Percentiles rank a stretch among this genome's conserved stretches.
phyloP scores from a whole-genome alignment of 106 monocot genomes.

The Alisma plantagoaquatica region DNA sequence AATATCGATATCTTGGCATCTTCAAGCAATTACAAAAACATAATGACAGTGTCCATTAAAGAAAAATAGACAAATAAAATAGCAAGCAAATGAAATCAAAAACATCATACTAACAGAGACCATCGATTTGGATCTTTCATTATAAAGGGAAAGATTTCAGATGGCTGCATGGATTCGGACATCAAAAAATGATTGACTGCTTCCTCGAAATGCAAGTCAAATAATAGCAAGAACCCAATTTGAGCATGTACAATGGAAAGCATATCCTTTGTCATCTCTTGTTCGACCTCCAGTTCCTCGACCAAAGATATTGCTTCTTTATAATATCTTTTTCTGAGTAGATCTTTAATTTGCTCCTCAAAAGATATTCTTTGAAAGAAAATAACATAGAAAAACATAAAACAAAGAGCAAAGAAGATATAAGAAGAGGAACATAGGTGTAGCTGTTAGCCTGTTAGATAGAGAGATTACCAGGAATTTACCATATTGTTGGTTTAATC shows the following conservation, averaged over 20 bases:
- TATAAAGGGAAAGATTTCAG: constrained; percentile 94
- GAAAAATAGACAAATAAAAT: constrained; percentile 3
- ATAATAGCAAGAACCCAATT: constrained; percentile 86
- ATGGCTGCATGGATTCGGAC: constrained; percentile 86
- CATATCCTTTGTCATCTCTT: constrained; percentile 76
- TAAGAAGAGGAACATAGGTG: no score
- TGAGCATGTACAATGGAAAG: constrained; percentile 98
- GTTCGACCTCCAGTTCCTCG: constrained; percentile 65
- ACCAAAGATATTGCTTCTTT: constrained; percentile 58
- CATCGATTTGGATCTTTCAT: constrained; percentile 94
- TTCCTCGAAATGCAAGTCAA: constrained; percentile 92
- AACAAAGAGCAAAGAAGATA: no score
- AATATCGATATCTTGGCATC: constrained; percentile 92
- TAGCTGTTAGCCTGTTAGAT: no score
- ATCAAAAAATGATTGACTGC: constrained; percentile 93
- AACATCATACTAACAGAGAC: constrained; percentile 66
- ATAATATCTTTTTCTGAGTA: constrained; percentile 71
- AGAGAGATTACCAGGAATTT: no score
- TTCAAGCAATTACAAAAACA: constrained; percentile 9
- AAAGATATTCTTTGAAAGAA: constrained; percentile 57
- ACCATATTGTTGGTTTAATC: no score
- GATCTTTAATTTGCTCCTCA: constrained; percentile 94
- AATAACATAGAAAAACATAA: constrained; percentile 26
- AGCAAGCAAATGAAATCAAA: not conserved
- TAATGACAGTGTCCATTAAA: not conserved